Evolutionary conservation across 2,329 filamentous ascomycete genomes (phyloP).

Genomic region (Talaromyces sp.): DNA sequence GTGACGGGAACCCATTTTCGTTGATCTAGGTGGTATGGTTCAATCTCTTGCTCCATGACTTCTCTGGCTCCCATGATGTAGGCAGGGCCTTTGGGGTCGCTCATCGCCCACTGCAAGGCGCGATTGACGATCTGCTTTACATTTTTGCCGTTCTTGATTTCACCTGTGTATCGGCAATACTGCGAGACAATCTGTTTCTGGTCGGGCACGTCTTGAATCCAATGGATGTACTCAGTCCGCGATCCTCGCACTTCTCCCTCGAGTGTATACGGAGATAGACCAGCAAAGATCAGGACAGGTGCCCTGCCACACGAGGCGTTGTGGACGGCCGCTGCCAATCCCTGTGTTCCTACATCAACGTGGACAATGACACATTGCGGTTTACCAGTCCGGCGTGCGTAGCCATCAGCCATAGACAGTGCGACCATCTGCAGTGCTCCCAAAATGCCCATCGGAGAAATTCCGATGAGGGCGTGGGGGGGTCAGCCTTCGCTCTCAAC

Average conservation of each 20-base stretch:
- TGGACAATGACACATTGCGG: constrained; percentile 75
- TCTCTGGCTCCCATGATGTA: constrained; percentile 75
- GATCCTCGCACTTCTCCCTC: constrained; percentile 72
- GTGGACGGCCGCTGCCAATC: constrained; percentile 70
- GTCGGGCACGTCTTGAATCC: constrained; percentile 79
- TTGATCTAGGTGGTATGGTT: constrained; percentile 65
- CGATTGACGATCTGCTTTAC: constrained; percentile 87
- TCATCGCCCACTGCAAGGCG: constrained; percentile 74
- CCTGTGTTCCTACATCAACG: constrained; percentile 78
- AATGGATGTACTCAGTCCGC: constrained; percentile 81
- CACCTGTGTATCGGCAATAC: constrained; percentile 77
- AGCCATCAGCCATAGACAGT: constrained; percentile 78
- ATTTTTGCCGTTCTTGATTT: constrained; percentile 79
- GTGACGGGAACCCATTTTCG: constrained; percentile 66
- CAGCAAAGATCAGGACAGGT: constrained; percentile 73
- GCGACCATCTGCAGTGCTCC: constrained; percentile 63
- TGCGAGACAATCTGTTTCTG: constrained; percentile 76
- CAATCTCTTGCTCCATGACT: constrained; percentile 79
- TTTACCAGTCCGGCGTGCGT: constrained; percentile 65
- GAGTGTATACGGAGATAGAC: constrained; percentile 69
- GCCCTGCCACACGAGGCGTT: constrained; percentile 71
- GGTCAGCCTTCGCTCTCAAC: constrained; percentile 9
- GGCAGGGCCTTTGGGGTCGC: constrained; percentile 71
- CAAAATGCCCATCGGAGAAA: constrained; percentile 9
- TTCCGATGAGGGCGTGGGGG: too few relatives aligned